phyloP scores from a whole-genome alignment of 257 asterid genomes.

The Fraxinus excelsior region DNA sequence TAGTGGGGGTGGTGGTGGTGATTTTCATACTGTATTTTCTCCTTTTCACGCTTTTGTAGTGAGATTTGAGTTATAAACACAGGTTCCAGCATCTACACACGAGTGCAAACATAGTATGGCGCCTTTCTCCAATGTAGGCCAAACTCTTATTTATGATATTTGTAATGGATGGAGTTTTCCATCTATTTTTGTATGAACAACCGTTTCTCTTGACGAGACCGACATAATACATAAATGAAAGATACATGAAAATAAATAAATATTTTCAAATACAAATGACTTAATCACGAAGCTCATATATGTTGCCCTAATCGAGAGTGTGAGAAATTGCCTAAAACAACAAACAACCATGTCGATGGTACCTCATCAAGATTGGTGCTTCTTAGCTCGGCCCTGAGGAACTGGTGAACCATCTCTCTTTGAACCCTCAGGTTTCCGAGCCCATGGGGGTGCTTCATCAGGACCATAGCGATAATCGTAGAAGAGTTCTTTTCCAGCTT shows the following conservation, averaged over 20 bases:
- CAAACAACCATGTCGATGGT: background rate
- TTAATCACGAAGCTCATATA: background rate
- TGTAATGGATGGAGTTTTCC: background rate
- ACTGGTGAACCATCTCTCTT: conserved; percentile 61
- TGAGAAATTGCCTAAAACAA: background rate
- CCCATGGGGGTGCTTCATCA: conserved; percentile 88
- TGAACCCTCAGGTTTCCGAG: conserved; percentile 68
- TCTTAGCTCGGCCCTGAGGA: conserved; percentile 76
- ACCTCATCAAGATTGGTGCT: conserved; percentile 74
- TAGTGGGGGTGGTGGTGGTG: background rate
- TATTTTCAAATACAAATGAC: background rate
- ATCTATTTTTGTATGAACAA: background rate
- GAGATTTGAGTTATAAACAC: too few species aligned
- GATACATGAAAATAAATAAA: background rate
- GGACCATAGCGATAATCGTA: conserved; percentile 95
- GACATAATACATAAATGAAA: background rate
- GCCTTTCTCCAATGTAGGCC: background rate
- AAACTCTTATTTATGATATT: background rate
- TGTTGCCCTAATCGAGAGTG: background rate
- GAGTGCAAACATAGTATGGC: background rate
- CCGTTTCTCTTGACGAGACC: background rate
- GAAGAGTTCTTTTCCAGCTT: conserved; percentile 84
- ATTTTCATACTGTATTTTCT: background rate
- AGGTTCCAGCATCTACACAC: too few species aligned
- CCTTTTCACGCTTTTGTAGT: too few species aligned